A percentile compares a stretch with the other conserved stretches of the same genome.
Conservation (phyloP, 164 flowering plant genomes). For the Stephania yunnanensis region DNA sequence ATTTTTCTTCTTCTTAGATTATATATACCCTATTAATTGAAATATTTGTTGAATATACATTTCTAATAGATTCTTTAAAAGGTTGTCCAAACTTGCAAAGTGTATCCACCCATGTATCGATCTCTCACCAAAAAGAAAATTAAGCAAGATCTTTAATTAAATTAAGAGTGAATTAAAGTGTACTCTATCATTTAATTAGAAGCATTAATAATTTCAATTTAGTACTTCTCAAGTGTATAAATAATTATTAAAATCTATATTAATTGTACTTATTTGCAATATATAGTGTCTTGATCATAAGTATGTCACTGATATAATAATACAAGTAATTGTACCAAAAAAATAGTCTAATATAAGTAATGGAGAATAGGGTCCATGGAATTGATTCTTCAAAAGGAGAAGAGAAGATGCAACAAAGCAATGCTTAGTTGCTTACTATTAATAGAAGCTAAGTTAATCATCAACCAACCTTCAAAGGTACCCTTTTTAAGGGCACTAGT, state of each 20-base stretch:
- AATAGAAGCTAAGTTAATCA: constrained; percentile 4
- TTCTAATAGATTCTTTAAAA: background rate
- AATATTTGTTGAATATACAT: background rate
- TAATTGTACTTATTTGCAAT: too few species aligned
- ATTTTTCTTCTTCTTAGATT: too few species aligned
- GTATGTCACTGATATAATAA: too few species aligned
- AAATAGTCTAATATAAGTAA: background rate
- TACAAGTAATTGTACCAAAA: background rate
- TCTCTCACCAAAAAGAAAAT: background rate
- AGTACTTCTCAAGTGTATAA: background rate
- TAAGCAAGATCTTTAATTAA: background rate
- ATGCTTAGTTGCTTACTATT: background rate
- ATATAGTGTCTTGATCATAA: too few species aligned
- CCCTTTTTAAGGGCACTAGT: background rate
- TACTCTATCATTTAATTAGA: background rate
- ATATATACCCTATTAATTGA: background rate
- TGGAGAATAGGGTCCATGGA: constrained; percentile 5
- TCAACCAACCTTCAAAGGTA: background rate
- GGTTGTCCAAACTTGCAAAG: background rate
- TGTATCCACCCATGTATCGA: too few species aligned
- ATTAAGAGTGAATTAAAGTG: background rate
- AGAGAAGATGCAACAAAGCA: background rate
- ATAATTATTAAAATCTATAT: too few species aligned
- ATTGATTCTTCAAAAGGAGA: constrained; percentile 9
- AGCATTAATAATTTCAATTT: background rate